Evolutionary conservation across 2,329 filamentous ascomycete species (phyloP), one percentile per base, ranked within the genome.

Genomic region (Phialophora expanda): DNA sequence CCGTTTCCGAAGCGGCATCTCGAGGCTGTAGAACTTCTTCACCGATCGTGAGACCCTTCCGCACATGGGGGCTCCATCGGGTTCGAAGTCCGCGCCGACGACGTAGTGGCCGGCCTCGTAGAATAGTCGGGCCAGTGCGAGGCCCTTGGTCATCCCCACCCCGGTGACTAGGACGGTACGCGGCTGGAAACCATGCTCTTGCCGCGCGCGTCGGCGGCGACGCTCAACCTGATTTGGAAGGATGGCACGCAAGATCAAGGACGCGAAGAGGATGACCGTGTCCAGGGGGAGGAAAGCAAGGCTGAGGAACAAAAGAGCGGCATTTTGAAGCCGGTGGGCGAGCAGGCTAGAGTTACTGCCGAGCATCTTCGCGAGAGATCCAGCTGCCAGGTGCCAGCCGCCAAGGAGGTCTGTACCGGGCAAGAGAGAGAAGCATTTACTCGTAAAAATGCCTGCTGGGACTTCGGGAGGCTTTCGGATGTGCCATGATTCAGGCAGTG

Each of bases 151-250:
- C 84, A 91, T 93, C 54, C 87, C 86, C 2, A 92, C 82, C 1
- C 90, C 90, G 0, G 90, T 92, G 50, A 93, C 84, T 14, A 93
- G 83, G 41, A 93, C 79, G 0, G 84, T 90, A 61, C 82, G 83
- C 1, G 79, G 78, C 38, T 77, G 75, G 71, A 80, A 81, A 7
- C 72, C 74, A 1, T 77, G 74, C 64, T 76, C 73, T 12, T 70
- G 68, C 3, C 74, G 72, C 17, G 72, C 71, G 22, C 66, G 70
- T 66, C 74, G 67, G 38, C 73, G 73, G 41, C 66, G 66, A 6
- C 71, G 56, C 51, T 66, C 64, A 14, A 71, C 71, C 3, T 74
- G 68, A 2, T 74, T 68, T 28, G 74, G 73, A 12, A 77, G 67
- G 53, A 80, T 62, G 69, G 66, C 60, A 41, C 73, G 66, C 67